These are phyloP conservation scores for Edaphochlamys debaryana DNA, from an alignment of 139 green algal genomes.

Conservation along the genomic window DNA sequence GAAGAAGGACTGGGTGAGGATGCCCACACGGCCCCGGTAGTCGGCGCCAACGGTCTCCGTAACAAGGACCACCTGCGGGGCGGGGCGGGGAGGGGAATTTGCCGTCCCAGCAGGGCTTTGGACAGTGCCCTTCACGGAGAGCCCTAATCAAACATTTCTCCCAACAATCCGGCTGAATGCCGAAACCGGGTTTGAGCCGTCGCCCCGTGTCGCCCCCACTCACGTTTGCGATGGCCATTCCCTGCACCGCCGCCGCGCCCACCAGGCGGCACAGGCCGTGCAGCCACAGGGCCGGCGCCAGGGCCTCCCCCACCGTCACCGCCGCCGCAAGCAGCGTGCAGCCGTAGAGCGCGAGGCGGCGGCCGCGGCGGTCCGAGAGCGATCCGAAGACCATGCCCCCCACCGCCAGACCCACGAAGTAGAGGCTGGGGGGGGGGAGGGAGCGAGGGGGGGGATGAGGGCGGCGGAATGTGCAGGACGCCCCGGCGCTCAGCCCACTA, in stretches of 20 bases:
- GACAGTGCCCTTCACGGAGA: too few relatives aligned
- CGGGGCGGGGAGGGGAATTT: too few relatives aligned
- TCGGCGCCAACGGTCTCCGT: slow-evolving; percentile 9
- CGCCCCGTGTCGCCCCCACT: too few relatives aligned
- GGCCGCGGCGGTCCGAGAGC: slow-evolving; percentile 21
- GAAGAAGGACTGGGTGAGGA: slow-evolving; percentile 31
- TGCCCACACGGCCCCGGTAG: slow-evolving; percentile 17
- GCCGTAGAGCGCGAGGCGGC: background rate
- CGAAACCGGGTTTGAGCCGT: too few relatives aligned
- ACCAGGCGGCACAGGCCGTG: slow-evolving; percentile 10
- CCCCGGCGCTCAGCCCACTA: too few relatives aligned
- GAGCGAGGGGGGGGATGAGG: too few relatives aligned
- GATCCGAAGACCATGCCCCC: slow-evolving; percentile 22
- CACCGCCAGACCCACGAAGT: slow-evolving; percentile 29
- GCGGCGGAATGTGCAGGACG: too few relatives aligned
- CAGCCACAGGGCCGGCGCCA: slow-evolving; percentile 8
- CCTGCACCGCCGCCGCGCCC: slow-evolving; percentile 22
- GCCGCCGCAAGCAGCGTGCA: background rate
- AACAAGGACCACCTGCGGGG: background rate
- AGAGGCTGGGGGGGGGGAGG: too few relatives aligned
- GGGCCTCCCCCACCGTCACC: background rate
- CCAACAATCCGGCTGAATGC: too few relatives aligned
- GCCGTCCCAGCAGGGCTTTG: too few relatives aligned
- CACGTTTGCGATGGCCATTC: slow-evolving; percentile 24
- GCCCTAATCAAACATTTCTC: too few relatives aligned